These are phyloP conservation scores for Ramicandelaber brevisporus DNA, from an alignment of 192 early-diverging fungal species.

Conservation along the genomic window DNA sequence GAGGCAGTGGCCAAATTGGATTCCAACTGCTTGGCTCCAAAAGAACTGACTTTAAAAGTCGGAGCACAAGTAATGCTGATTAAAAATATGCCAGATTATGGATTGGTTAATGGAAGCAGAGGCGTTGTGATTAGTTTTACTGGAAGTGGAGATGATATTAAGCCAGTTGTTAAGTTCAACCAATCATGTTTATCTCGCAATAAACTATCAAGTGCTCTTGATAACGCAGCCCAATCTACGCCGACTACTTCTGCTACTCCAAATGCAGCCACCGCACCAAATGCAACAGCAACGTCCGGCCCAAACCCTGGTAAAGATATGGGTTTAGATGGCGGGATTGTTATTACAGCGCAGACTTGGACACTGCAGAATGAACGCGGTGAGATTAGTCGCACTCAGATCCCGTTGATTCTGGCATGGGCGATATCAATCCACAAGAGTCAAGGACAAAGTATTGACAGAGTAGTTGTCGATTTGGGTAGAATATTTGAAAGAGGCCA, in stretches of 20 bases:
- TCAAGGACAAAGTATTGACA: conserved; percentile 65
- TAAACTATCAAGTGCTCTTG: too few species aligned
- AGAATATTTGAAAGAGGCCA: conserved; percentile 62
- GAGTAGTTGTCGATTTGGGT: conserved; percentile 50
- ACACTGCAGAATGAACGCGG: conserved; percentile 21
- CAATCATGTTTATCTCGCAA: too few species aligned
- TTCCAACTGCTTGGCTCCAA: conserved; percentile 13
- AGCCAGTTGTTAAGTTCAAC: conserved; percentile 17
- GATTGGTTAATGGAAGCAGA: conserved; percentile 57
- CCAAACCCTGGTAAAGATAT: too few species aligned
- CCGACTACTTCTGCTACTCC: too few species aligned
- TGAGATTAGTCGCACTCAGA: conserved; percentile 27
- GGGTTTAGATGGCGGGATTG: too few species aligned
- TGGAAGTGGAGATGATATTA: too few species aligned
- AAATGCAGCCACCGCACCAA: too few species aligned
- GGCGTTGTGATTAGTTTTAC: conserved; percentile 29
- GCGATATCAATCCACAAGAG: conserved; percentile 70
- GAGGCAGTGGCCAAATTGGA: too few species aligned
- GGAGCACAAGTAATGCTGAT: conserved; percentile 73
- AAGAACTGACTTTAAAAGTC: conserved; percentile 34
- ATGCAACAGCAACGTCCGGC: too few species aligned
- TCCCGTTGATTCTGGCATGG: conserved; percentile 65
- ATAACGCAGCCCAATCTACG: too few species aligned
- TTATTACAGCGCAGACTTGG: too few species aligned
- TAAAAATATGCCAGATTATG: conserved; percentile 34